Percentiles rank a stretch among this genome's conserved stretches.
Evolutionary conservation across 176 grass and related monocot genomes (phyloP).

Genomic region (Aegilops tauschii): DNA sequence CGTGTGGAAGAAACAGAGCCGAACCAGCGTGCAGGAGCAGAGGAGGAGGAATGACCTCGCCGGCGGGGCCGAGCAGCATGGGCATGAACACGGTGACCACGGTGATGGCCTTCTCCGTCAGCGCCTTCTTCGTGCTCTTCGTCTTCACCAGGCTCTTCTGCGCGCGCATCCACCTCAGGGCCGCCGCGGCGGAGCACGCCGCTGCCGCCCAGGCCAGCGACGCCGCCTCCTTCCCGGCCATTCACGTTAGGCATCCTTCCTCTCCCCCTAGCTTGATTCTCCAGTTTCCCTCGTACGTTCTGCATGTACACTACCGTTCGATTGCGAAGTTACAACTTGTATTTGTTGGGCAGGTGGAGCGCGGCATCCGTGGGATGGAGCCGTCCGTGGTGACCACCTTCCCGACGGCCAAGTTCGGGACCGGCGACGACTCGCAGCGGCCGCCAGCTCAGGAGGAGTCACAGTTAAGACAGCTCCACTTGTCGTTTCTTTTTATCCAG

Average conservation of each 20-base stretch:
- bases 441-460: conserved; percentile 33
- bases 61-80: conserved; percentile 15
- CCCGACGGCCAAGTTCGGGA: conserved; percentile 54
- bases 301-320: too few species aligned
- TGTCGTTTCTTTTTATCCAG: neutral
- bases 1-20: neutral
- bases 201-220: conserved; percentile 8
- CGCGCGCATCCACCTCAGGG: conserved; percentile 53
- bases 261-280: neutral
- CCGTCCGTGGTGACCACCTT: conserved; percentile 52
- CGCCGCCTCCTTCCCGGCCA: neutral
- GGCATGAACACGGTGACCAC: conserved; percentile 65
- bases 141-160: conserved; percentile 75
- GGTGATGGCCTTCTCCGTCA: conserved; percentile 78
- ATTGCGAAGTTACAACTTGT: neutral
- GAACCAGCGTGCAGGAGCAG: neutral
- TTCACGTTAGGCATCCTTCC: neutral
- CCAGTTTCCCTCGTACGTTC: neutral
- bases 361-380: conserved; percentile 44
- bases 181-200: conserved; percentile 6
- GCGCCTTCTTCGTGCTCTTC: conserved; percentile 76
- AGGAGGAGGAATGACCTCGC: conserved; percentile 28
- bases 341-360: conserved; percentile 33
- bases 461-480: conserved; percentile 35
- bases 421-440: conserved; percentile 9